Evolutionary conservation across 768 basidiomycete species (phyloP).

Genomic region (Pulveroboletus sp.): DNA sequence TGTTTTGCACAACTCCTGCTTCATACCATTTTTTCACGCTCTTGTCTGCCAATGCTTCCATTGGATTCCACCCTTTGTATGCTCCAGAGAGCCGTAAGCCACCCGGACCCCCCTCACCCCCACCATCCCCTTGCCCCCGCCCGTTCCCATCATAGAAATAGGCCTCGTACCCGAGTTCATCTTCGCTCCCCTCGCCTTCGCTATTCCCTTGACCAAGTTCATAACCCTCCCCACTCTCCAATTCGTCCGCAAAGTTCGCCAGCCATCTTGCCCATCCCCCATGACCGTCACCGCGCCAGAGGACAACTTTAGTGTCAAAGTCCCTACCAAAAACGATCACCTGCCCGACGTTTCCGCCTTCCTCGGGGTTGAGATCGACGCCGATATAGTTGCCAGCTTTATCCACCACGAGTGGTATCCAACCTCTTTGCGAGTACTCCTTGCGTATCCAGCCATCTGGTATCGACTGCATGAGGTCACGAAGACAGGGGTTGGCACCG

Average conservation of each 20-base stretch:
- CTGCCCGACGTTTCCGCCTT: slow-evolving; percentile 75
- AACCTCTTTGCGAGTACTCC: slow-evolving; percentile 90
- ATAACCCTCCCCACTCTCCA: slow-evolving; percentile 86
- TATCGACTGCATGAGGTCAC: slow-evolving; percentile 79
- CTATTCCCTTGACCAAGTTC: slow-evolving; percentile 58
- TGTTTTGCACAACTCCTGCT: slow-evolving; percentile 61
- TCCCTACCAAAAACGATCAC: slow-evolving; percentile 99
- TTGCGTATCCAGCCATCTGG: slow-evolving; percentile 85
- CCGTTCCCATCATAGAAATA: slow-evolving; percentile 83
- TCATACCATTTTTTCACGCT: slow-evolving; percentile 86
- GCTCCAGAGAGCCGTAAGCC: slow-evolving; percentile 77
- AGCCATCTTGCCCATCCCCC: slow-evolving; percentile 96
- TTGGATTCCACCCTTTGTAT: slow-evolving; percentile 87
- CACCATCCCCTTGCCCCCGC: slow-evolving; percentile 72
- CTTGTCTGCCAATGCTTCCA: slow-evolving; percentile 91
- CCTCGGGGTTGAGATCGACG: slow-evolving; percentile 85
- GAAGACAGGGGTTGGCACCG: slow-evolving; percentile 70
- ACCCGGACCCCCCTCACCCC: slow-evolving; percentile 65
- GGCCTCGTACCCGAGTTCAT: slow-evolving; percentile 78
- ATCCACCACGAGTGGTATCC: slow-evolving; percentile 94
- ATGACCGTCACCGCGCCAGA: slow-evolving; percentile 87
- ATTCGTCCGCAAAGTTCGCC: slow-evolving; percentile 83
- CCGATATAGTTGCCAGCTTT: slow-evolving; percentile 96
- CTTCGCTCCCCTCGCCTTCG: slow-evolving; percentile 74
- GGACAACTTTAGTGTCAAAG: slow-evolving; percentile 95